Evolutionary conservation across 1,284 basidiomycete genomes (phyloP), one percentile per base, ranked within the genome.

Genomic region (Neolentinus lepideus): DNA sequence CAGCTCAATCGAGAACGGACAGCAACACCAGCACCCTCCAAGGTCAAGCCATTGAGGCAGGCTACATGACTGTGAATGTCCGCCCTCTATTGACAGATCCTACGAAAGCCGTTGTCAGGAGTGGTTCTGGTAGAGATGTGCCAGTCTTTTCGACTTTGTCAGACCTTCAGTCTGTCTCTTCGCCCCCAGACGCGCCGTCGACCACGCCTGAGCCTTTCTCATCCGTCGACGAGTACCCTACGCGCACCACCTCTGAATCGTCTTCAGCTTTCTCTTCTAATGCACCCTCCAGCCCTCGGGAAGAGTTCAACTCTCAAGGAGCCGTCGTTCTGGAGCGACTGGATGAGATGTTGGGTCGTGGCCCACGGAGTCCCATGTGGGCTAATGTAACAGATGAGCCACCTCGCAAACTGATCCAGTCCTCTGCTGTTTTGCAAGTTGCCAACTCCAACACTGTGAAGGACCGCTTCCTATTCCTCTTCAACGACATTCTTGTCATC

Each of bases 361-460:
- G 76, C 35, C 81, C 79, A 47, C 81, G 79, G 63, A 81, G 81
- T 66, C 77, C 82, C 0, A 71, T 78, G 58, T 81, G 83, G 76
- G 77, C 84, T 11, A 76, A 80, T 45, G 78, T 80, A 29, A 76
- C 95, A 51, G 92, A 94, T 59, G 85, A 92, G 60, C 92, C 94
- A 19, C 90, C 91, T 3, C 80, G 96, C 45, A 92, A 89, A 66
- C 73, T 98, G 24, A 72, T 97, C 16, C 75, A 94, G 38, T 88
- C 89, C 2, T 88, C 90, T 3, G 90, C 94, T 1, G 90, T 97
- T 14, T 76, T 98, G 16, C 96, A 99, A 71, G 92, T 98, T 4
- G 93, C 94, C 64, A 94, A 94, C 71, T 79, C 86, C 33, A 91
- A 94, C 64, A 95, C 91, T 1, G 90, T 97, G 70, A 98, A 99